A percentile compares a stretch with the other conserved stretches of the same genome.
Conservation (phyloP, 1,139 yeast genomes). For the Yamadazyma siamensis region DNA sequence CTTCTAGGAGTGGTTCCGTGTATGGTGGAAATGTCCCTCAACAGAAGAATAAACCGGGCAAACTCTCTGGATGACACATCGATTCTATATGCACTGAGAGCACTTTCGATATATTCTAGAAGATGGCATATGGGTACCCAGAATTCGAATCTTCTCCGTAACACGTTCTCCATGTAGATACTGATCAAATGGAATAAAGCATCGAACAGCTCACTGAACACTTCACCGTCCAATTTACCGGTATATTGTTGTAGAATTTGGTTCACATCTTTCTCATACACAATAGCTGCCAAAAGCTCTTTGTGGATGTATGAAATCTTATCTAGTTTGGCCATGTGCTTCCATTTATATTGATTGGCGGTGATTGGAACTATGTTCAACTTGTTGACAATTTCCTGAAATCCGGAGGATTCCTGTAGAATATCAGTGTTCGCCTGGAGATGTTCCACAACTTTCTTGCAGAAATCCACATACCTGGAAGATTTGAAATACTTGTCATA, state of each 20-base stretch:
- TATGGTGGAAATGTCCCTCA: conserved; percentile 15
- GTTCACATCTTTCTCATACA: conserved; percentile 19
- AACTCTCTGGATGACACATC: conserved; percentile 17
- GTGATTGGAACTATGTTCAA: conserved; percentile 29
- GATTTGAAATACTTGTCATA: conserved; percentile 25
- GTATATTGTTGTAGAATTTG: conserved; percentile 23
- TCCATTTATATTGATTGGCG: conserved; percentile 25
- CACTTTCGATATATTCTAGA: conserved; percentile 19
- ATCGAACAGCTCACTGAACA: too few species aligned
- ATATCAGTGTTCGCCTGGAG: conserved; percentile 22
- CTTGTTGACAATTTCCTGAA: conserved; percentile 23
- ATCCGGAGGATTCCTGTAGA: conserved; percentile 14
- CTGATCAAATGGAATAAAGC: conserved; percentile 29
- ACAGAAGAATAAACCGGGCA: conserved; percentile 20
- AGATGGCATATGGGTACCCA: conserved; percentile 29
- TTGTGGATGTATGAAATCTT: conserved; percentile 25
- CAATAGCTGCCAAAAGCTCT: conserved; percentile 22
- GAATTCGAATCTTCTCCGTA: conserved; percentile 18
- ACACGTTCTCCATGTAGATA: conserved; percentile 25
- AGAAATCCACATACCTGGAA: conserved; percentile 24
- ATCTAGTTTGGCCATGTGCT: conserved; percentile 19
- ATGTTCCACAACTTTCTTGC: conserved; percentile 24
- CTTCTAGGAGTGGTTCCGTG: conserved; percentile 8
- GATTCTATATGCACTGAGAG: conserved; percentile 18
- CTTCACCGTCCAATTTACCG: conserved; percentile 18